Conservation (phyloP, 1,284 basidiomycete genomes). For the Porogramme epimiltina region DNA sequence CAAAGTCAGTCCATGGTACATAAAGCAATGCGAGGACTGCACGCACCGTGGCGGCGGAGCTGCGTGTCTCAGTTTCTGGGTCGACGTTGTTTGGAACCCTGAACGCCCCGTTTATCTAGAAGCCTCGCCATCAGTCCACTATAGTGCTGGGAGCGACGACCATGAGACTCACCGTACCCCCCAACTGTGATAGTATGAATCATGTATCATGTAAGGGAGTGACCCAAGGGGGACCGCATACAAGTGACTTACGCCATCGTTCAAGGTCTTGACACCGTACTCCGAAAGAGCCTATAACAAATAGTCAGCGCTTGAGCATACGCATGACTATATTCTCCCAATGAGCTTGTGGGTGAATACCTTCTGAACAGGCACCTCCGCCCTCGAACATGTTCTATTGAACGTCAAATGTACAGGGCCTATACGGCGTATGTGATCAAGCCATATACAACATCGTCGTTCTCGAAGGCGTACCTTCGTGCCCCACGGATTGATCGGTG, state of each 20-base stretch:
- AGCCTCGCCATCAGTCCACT: background rate
- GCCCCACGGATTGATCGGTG: conserved; percentile 2
- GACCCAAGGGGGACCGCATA: too few relatives aligned
- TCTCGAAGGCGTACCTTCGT: conserved; percentile 1
- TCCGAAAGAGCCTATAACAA: conserved; percentile 11
- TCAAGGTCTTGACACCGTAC: conserved; percentile 15
- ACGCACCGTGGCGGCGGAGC: conserved; percentile 19
- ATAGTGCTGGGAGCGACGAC: background rate
- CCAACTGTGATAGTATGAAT: too few relatives aligned
- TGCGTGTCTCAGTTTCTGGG: conserved; percentile 12
- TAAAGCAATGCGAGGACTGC: too few relatives aligned
- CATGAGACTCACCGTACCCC: too few relatives aligned
- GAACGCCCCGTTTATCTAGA: conserved; percentile 10
- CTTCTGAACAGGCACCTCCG: conserved; percentile 15
- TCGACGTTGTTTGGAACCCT: conserved; percentile 17
- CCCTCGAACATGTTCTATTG: conserved; percentile 6
- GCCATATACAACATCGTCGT: background rate
- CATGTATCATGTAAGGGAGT: too few relatives aligned
- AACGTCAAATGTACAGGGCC: conserved; percentile 14
- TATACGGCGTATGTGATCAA: background rate
- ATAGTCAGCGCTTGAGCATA: too few relatives aligned
- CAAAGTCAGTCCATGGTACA: too few relatives aligned
- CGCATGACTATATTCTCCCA: background rate
- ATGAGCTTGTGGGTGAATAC: too few relatives aligned
- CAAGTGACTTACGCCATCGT: conserved; percentile 22